A percentile compares a stretch with the other conserved stretches of the same genome.
Evolutionary conservation across 805 yeast genomes (phyloP).

Genomic region (Priceomyces melissophilus): DNA sequence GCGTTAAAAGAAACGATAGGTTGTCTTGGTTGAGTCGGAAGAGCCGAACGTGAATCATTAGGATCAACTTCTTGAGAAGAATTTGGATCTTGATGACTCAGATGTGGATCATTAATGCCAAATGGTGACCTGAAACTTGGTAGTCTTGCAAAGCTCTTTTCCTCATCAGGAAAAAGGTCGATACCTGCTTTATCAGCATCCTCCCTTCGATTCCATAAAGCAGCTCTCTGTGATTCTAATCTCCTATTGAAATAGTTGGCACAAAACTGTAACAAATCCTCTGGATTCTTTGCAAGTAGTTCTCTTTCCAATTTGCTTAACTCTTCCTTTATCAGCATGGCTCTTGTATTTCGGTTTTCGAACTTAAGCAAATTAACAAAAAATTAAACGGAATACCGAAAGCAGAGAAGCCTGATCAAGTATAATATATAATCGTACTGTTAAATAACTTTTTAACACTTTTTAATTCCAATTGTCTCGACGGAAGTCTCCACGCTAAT

Average conservation of each 20-base stretch:
- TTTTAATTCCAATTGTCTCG: too few relatives aligned
- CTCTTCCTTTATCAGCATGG: slow-evolving; percentile 37
- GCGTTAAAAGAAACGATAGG: slow-evolving; percentile 66
- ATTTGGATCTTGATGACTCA: slow-evolving; percentile 25
- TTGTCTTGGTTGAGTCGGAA: slow-evolving; percentile 12
- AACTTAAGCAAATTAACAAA: too few relatives aligned
- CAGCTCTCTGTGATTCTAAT: slow-evolving; percentile 56
- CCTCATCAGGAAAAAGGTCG: slow-evolving; percentile 40
- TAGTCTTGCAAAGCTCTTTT: slow-evolving; percentile 33
- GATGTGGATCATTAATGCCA: slow-evolving; percentile 62
- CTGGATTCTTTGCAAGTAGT: slow-evolving; percentile 49
- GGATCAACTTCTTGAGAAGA: slow-evolving; percentile 23
- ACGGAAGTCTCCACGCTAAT: too few relatives aligned
- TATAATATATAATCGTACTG: too few relatives aligned
- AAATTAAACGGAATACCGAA: too few relatives aligned
- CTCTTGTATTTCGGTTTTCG: too few relatives aligned
- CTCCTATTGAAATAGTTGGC: slow-evolving; percentile 66
- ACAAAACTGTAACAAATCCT: slow-evolving; percentile 71
- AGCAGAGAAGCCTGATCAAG: too few relatives aligned
- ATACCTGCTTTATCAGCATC: slow-evolving; percentile 51
- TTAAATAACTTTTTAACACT: too few relatives aligned
- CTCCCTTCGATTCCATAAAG: slow-evolving; percentile 48
- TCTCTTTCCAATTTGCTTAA: slow-evolving; percentile 62
- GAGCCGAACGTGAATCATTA: slow-evolving; percentile 15
- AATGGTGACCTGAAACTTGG: slow-evolving; percentile 61